Evolutionary conservation across 2,329 filamentous ascomycete species (phyloP).

Genomic region (Dactylella cylindrospora): DNA sequence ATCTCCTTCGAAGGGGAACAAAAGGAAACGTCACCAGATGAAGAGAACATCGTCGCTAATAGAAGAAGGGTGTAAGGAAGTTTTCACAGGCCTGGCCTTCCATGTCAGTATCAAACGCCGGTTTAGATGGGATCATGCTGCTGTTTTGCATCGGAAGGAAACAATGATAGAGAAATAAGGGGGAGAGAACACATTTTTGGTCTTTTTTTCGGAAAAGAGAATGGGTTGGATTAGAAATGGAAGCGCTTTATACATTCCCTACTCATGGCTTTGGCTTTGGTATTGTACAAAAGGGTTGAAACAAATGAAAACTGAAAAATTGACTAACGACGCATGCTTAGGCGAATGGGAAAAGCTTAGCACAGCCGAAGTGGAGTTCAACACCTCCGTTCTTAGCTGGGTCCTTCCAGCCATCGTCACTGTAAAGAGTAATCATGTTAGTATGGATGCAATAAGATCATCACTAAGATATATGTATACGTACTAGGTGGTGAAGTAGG

Average conservation of each 20-base stretch:
- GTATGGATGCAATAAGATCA: neutral
- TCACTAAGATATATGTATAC: conserved; percentile 1
- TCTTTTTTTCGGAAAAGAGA: too few relatives aligned
- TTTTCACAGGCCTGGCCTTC: too few relatives aligned
- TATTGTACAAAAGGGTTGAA: conserved; percentile 43
- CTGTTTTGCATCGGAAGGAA: too few relatives aligned
- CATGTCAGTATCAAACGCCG: too few relatives aligned
- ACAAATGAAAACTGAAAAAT: conserved; percentile 42
- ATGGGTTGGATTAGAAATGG: conserved; percentile 41
- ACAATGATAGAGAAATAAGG: neutral
- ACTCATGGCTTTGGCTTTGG: conserved; percentile 38
- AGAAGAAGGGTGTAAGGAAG: too few relatives aligned
- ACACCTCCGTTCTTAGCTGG: conserved; percentile 65
- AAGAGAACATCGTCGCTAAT: too few relatives aligned
- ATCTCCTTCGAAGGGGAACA: too few relatives aligned
- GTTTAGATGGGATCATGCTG: too few relatives aligned
- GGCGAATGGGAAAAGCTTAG: conserved; percentile 56
- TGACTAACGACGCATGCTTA: conserved; percentile 45
- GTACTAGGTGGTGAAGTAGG: conserved; percentile 68
- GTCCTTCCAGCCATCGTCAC: conserved; percentile 80
- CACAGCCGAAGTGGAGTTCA: conserved; percentile 79
- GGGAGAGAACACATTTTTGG: too few relatives aligned
- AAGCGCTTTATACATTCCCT: conserved; percentile 45
- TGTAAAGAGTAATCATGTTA: conserved; percentile 54
- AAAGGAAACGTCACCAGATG: too few relatives aligned